Base-by-base conservation (phyloP, 2,329 filamentous ascomycete genomes). In the Aspergillus caelatus region DNA sequence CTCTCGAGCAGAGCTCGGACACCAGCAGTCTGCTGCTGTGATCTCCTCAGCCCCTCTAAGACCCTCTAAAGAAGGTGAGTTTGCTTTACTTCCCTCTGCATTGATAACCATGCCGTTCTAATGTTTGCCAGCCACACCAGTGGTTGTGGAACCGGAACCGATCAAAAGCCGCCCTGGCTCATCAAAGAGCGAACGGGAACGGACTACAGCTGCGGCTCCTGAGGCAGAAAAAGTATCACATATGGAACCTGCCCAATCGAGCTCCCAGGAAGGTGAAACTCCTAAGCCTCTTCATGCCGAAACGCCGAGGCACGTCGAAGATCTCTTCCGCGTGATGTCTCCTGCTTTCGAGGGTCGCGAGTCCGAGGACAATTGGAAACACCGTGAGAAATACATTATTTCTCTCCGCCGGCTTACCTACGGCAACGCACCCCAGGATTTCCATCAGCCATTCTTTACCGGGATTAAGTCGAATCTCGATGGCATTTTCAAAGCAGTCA, bases 321-420 rank as follows among this genome's bases (percentile, higher is more conserved):
- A 96, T 30, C 88, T 91, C 1, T 89, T 97, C 75, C 88, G 87
- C 68, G 89, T 91, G 36, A 97, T 98, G 92, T 83, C 89, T 36
- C 84, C 84, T 59, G 85, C 86, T 75, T 97, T 97, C 66, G 93
- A 97, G 69, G 94, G 94, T 58, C 92, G 85, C 74, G 94, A 98
- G 80, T 88, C 91, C 0, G 94, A 98, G 74, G 88, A 91, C 64
- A 98, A 98, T 74, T 98, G 94, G 94, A 77, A 92, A 71, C 89
- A 90, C 69, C 86, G 94, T 75, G 94, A 98, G 77, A 91, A 94
- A 80, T 90, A 87, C 73, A 85, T 93, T 43, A 85, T 85, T 9
- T 94, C 91, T 68, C 79, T 98, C 56, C 88, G 94, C 58, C 87
- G 88, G 67, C 84, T 97, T 30, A 87, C 92, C 57, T 91, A 90